Evolutionary conservation across 1,139 yeast species (phyloP).

Genomic region (Saccharomyces hybrid): DNA sequence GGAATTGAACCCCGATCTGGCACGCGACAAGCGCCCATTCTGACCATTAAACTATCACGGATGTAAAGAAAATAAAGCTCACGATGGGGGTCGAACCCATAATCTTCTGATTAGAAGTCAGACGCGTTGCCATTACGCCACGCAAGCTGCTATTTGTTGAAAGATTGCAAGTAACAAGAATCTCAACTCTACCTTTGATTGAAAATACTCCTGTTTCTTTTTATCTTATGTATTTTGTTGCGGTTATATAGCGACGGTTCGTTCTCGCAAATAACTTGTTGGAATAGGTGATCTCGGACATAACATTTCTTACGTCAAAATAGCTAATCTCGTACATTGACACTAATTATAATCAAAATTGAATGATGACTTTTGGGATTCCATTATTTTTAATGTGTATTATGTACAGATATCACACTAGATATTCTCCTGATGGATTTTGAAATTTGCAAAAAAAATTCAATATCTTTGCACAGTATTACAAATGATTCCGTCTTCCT

Average conservation of each 20-base stretch:
- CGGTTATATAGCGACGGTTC: too few relatives aligned
- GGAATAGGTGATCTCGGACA: too few relatives aligned
- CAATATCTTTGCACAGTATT: not conserved
- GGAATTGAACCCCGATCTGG: conserved; percentile 36
- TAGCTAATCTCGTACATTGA: too few relatives aligned
- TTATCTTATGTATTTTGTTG: too few relatives aligned
- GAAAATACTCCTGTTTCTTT: too few relatives aligned
- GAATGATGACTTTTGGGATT: too few relatives aligned
- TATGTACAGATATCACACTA: not conserved
- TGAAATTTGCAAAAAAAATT: not conserved
- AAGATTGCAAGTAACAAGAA: too few relatives aligned
- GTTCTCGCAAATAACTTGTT: too few relatives aligned
- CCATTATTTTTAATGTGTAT: not conserved
- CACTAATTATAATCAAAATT: too few relatives aligned
- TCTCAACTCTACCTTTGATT: too few relatives aligned
- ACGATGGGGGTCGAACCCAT: conserved; percentile 56
- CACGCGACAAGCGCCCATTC: conserved; percentile 36
- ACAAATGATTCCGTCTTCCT: not conserved
- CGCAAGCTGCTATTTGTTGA: conserved; percentile 23
- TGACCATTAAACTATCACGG: conserved; percentile 35
- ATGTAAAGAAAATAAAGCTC: conserved; percentile 25
- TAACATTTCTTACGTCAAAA: too few relatives aligned
- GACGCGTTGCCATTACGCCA: conserved; percentile 59
- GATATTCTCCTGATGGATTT: not conserved
- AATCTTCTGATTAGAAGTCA: conserved; percentile 54